phyloP scores from a whole-genome alignment of 2,329 filamentous ascomycete species.

The Emergomyces pasteurianus region DNA sequence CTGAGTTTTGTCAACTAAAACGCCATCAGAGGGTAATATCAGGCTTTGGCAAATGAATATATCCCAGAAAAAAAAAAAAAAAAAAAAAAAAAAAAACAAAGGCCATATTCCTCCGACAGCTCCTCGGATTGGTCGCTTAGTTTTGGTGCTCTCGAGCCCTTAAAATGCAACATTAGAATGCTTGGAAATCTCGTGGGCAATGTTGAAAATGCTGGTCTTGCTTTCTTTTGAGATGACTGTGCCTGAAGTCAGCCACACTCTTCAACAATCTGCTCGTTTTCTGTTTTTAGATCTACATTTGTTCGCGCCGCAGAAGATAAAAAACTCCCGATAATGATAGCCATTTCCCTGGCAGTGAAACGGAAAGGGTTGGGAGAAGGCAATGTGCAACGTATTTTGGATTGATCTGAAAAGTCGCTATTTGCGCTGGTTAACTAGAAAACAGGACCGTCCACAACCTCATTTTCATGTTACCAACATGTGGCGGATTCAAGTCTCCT shows the following conservation, averaged over 20 bases:
- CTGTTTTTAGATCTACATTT: neutral
- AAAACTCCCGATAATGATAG: neutral
- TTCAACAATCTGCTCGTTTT: neutral
- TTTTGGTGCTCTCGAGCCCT: neutral
- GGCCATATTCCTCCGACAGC: slow-evolving; percentile 21
- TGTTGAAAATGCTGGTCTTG: neutral
- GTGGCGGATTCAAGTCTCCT: neutral
- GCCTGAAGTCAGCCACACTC: neutral
- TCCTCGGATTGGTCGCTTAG: neutral
- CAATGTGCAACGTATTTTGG: neutral
- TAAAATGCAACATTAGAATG: neutral
- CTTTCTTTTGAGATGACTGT: neutral
- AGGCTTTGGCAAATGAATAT: neutral
- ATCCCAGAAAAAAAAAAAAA: too few species aligned
- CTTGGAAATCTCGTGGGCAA: neutral
- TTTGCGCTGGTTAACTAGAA: neutral
- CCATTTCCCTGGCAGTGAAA: neutral
- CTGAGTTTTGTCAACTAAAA: slow-evolving; percentile 31
- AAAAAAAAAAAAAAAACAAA: slow-evolving; percentile 5
- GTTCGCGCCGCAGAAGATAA: neutral
- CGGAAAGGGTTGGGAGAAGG: neutral
- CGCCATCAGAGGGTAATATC: slow-evolving; percentile 31
- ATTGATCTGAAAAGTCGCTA: neutral
- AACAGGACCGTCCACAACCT: neutral
- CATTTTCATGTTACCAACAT: neutral